Conservation (phyloP, 352 stramenopile species). For the Blastocystis sp. region DNA sequence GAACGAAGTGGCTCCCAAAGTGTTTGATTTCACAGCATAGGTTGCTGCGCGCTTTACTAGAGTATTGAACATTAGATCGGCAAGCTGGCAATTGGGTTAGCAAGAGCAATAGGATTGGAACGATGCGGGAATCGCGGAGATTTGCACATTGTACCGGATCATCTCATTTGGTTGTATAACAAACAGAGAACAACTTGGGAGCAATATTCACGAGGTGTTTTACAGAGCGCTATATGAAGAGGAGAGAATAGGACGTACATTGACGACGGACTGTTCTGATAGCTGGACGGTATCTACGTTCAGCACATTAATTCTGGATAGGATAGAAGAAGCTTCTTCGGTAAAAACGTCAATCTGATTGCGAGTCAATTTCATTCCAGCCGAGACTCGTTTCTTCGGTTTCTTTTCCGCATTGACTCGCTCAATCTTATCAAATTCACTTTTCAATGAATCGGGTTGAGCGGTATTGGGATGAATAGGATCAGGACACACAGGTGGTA, state of each 20-base stretch:
- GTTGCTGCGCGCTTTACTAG: slow-evolving; percentile 3
- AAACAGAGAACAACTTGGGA: neutral
- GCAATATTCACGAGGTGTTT: neutral
- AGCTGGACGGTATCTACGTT: neutral
- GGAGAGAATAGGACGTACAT: neutral
- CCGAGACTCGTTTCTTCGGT: slow-evolving; percentile 8
- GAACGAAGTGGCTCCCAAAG: neutral
- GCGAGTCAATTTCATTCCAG: slow-evolving; percentile 32
- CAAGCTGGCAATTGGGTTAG: neutral
- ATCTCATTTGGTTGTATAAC: no score
- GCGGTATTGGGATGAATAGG: neutral
- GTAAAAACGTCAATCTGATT: slow-evolving; percentile 28
- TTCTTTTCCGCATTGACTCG: neutral
- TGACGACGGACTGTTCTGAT: neutral
- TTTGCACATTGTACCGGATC: no score
- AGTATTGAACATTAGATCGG: slow-evolving; percentile 31
- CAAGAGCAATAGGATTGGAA: neutral
- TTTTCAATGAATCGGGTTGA: neutral
- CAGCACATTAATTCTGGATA: neutral
- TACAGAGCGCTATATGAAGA: neutral
- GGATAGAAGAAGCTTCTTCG: neutral
- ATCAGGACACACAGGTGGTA: neutral
- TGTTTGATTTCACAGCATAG: neutral
- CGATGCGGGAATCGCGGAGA: neutral
- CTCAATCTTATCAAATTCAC: neutral